Evolutionary conservation across 257 asterid species (phyloP), one percentile per base, ranked within the genome.

Genomic region (Verbascum thapsus): DNA sequence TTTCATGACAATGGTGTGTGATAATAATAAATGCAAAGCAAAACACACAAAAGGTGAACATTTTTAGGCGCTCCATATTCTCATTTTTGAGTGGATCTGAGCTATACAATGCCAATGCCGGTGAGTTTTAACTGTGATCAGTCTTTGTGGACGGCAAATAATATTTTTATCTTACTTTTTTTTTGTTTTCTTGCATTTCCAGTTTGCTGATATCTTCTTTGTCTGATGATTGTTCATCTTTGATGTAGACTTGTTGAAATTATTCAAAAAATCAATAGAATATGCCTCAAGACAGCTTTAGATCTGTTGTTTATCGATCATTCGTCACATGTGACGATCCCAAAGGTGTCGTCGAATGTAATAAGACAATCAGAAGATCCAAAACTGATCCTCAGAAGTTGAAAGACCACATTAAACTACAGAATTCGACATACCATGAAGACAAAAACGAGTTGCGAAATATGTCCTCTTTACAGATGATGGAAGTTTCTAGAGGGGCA

Each of bases 321-420:
- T 82, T 88, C 11, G 71, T 88, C 76, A 77, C 85, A 6, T 88
- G 96, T 23, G 88, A 81, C 63, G 95, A 82, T 66, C 85, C 92
- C 3, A 86, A 74, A 70, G 96, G 96, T 5, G 83, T 88, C 38
- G 82, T 56, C 50, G 95, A 88, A 35, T 71, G 86, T 7, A 82
- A 74, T n/a, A n/a, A n/a, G 74, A 75, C 83, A 30, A 74, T 53
- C 48, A 82, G 67, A 72, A 84, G 58, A 54, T 72, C 86, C 86
- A 83, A 74, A 76, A 61, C 41, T 23, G 63, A 55, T 30, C 54
- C 78, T 13, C 71, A 63, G 30, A 85, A 76, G 58, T 52, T 43
- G 53, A 67, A 71, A 49, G 55, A 58, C 34, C 43, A 35, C 6
- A 45, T 45, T 19, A 71, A 73, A 26, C 65, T 35, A 50, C 76